phyloP scores from a whole-genome alignment of 75 land plant genomes.

The Pseudotsuga menziesii region DNA sequence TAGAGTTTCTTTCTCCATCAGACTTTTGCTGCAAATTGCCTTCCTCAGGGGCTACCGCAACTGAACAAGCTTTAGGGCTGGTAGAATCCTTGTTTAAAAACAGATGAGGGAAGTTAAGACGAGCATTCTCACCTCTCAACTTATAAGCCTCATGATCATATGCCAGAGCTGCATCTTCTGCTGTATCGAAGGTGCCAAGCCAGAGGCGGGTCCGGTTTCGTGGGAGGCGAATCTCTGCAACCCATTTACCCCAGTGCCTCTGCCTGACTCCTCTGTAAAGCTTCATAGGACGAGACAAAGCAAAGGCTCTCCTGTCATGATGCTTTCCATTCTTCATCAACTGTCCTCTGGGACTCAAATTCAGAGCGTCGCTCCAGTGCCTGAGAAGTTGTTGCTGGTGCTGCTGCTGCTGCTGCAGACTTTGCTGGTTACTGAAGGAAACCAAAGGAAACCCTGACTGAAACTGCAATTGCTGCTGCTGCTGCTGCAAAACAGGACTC shows the following conservation, averaged over 20 bases:
- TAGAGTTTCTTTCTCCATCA: neutral
- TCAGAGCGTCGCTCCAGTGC: conserved; percentile 52
- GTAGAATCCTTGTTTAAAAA: conserved; percentile 15
- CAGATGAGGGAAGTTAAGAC: conserved; percentile 67
- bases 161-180: conserved; percentile 63
- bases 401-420: conserved; percentile 15
- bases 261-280: conserved; percentile 84
- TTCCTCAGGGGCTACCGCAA: neutral
- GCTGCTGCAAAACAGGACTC: conserved; percentile 9
- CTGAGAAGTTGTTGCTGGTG: conserved; percentile 41
- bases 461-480: conserved; percentile 10
- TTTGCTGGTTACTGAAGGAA: conserved; percentile 2
- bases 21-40: conserved; percentile 5
- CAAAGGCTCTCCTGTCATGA: conserved; percentile 7
- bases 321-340: conserved; percentile 21
- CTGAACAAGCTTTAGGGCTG: neutral
- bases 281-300: conserved; percentile 28
- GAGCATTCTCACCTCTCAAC: conserved; percentile 47
- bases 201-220: conserved; percentile 60
- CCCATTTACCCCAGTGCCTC: conserved; percentile 85
- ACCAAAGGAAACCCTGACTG: conserved; percentile 9
- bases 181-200: conserved; percentile 75
- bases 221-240: conserved; percentile 73
- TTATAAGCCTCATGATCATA: conserved; percentile 60
- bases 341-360: conserved; percentile 47